A percentile compares a stretch with the other conserved stretches of the same genome.
phyloP scores from a whole-genome alignment of 805 yeast genomes.

The Ogataea sp. region DNA sequence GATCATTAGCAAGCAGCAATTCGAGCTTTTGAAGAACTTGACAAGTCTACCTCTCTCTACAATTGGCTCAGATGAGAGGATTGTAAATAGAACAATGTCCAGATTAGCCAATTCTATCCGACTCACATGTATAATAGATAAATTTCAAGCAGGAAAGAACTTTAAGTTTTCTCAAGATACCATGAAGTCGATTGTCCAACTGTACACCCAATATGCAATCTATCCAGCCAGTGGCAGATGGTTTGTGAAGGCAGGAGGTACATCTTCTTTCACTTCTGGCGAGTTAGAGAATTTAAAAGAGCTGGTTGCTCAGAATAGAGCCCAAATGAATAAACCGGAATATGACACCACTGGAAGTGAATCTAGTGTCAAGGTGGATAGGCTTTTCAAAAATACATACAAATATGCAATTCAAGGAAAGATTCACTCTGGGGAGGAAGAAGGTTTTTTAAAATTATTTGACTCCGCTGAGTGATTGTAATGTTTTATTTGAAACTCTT shows the following conservation, averaged over 20 bases:
- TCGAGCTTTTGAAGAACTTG: conserved; percentile 2
- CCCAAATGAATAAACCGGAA: too few relatives aligned
- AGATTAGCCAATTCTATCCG: not conserved
- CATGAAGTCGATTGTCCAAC: not conserved
- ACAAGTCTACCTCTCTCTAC: not conserved
- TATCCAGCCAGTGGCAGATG: not conserved
- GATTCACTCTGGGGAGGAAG: too few relatives aligned
- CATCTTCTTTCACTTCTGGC: not conserved
- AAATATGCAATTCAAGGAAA: too few relatives aligned
- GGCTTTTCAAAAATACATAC: too few relatives aligned
- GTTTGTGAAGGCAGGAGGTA: not conserved
- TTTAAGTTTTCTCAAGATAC: not conserved
- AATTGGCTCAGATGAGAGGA: conserved; percentile 1
- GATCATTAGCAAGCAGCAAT: not conserved
- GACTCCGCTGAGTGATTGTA: too few relatives aligned
- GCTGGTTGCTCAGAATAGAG: too few relatives aligned
- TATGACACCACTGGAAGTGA: too few relatives aligned
- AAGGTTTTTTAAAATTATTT: too few relatives aligned
- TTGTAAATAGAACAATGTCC: not conserved
- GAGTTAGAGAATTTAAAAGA: not conserved
- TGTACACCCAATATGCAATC: not conserved
- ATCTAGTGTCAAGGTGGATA: too few relatives aligned
- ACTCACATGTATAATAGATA: not conserved
- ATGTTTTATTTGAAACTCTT: too few relatives aligned
- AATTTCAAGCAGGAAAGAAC: not conserved